Conservation (phyloP, 495 filamentous ascomycete genomes). For the Trichoderma asperelloides region DNA sequence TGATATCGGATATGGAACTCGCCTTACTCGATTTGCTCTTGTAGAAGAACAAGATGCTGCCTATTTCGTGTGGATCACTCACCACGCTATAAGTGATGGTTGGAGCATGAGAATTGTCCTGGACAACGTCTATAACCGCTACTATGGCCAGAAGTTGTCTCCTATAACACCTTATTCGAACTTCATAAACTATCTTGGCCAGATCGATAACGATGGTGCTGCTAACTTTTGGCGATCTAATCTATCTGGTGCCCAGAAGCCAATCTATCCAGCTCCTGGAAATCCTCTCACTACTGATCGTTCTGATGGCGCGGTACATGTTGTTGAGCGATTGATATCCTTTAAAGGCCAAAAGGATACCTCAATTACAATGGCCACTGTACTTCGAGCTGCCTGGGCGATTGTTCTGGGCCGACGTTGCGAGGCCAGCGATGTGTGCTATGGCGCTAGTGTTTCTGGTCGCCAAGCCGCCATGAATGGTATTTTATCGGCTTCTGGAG, state of each 20-base stretch:
- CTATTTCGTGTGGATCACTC: slow-evolving; percentile 10
- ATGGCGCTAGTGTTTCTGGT: slow-evolving; percentile 40
- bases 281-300: slow-evolving; percentile 9
- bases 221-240: slow-evolving; percentile 15
- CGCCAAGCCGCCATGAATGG: slow-evolving; percentile 36
- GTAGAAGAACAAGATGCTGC: slow-evolving; percentile 2
- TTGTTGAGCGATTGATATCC: slow-evolving; percentile 8
- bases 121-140: not conserved
- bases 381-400: slow-evolving; percentile 39
- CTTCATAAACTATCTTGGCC: slow-evolving; percentile 5
- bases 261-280: slow-evolving; percentile 13
- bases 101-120: slow-evolving; percentile 9
- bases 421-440: slow-evolving; percentile 34
- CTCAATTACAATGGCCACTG: slow-evolving; percentile 33
- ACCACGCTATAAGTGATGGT: slow-evolving; percentile 11
- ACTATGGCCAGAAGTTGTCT: not conserved
- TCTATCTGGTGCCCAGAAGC: slow-evolving; percentile 21
- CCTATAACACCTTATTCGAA: not conserved
- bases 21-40: slow-evolving; percentile 1
- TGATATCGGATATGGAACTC: slow-evolving; percentile 7
- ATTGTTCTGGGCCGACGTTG: slow-evolving; percentile 28
- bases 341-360: slow-evolving; percentile 18
- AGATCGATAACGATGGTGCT: not conserved
- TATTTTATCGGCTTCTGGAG: slow-evolving; percentile 39
- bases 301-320: slow-evolving; percentile 7